phyloP scores from a whole-genome alignment of 306 rosid species.

The Dalbergia oliveri region DNA sequence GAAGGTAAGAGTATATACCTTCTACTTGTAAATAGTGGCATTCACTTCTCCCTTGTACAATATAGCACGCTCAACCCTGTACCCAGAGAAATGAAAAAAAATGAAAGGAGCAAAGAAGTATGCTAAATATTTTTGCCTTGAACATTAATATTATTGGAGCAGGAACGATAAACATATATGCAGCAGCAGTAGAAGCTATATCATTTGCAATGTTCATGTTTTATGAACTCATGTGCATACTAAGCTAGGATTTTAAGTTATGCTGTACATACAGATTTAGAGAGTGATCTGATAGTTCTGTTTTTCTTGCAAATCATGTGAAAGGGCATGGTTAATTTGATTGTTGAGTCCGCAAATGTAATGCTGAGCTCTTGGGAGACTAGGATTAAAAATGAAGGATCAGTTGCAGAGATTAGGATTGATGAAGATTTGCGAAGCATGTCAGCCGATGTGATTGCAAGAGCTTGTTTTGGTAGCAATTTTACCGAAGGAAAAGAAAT shows the following conservation, averaged over 20 bases:
- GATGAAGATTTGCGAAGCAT: slow-evolving; percentile 64
- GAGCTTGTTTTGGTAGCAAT: slow-evolving; percentile 77
- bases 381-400: slow-evolving; percentile 57
- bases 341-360: slow-evolving; percentile 64
- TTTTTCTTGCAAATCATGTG: slow-evolving; percentile 25
- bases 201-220: too few relatives aligned
- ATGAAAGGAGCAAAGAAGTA: too few relatives aligned
- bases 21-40: too few relatives aligned
- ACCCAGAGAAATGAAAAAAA: too few relatives aligned
- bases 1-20: slow-evolving; percentile 44
- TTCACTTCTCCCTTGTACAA: too few relatives aligned
- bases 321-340: slow-evolving; percentile 71
- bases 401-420: slow-evolving; percentile 55
- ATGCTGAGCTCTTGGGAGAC: slow-evolving; percentile 64
- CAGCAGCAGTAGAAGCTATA: too few relatives aligned
- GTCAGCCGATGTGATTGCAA: slow-evolving; percentile 70
- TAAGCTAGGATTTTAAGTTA: background rate
- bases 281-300: background rate
- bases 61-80: too few relatives aligned
- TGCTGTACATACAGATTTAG: background rate
- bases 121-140: too few relatives aligned
- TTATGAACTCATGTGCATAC: too few relatives aligned
- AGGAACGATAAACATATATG: too few relatives aligned
- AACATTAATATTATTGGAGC: too few relatives aligned
- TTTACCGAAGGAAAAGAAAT: slow-evolving; percentile 69